A percentile compares a stretch with the other conserved stretches of the same genome.
Evolutionary conservation across 306 rosid species (phyloP).

Genomic region (Elaeagnus macrophylla): DNA sequence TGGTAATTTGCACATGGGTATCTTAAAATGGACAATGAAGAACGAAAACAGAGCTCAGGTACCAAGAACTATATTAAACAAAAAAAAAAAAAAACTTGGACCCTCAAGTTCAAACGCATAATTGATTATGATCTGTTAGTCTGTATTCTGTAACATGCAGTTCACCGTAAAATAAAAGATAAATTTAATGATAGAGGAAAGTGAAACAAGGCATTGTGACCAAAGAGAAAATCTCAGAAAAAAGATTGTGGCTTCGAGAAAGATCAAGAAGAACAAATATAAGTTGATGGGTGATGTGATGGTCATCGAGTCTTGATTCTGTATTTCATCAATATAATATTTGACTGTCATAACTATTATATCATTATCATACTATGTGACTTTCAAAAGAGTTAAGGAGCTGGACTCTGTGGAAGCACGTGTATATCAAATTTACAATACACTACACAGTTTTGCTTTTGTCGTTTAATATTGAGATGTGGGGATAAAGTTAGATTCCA

Average conservation of each 20-base stretch:
- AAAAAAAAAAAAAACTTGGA: conserved; percentile 8
- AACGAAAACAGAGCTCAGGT: conserved; percentile 27
- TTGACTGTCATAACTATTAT: conserved; percentile 17
- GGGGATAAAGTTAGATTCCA: conserved; percentile 46
- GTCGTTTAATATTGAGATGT: conserved; percentile 52
- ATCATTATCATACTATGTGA: conserved; percentile 9
- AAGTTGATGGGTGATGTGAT: conserved; percentile 3
- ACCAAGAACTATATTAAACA: conserved; percentile 24
- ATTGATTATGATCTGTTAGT: conserved; percentile 12
- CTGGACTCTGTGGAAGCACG: conserved; percentile 47
- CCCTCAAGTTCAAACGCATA: conserved; percentile 12
- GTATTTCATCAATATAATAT: conserved; percentile 23
- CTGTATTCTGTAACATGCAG: conserved; percentile 5
- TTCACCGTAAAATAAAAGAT: not conserved
- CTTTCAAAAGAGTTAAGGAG: conserved; percentile 28
- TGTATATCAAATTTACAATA: conserved; percentile 36
- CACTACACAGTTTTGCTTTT: conserved; percentile 31
- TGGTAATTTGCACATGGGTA: conserved; percentile 32
- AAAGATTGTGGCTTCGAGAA: conserved; percentile 5
- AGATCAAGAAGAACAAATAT: not conserved
- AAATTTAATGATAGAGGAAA: conserved; percentile 6
- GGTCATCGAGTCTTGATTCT: conserved; percentile 29
- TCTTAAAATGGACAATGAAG: conserved; percentile 11
- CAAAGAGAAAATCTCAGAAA: conserved; percentile 16
- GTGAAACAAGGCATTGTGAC: conserved; percentile 8